Evolutionary conservation across 1,284 basidiomycete genomes (phyloP), one percentile per base, ranked within the genome.

Genomic region (Ceratobasidium sp.): DNA sequence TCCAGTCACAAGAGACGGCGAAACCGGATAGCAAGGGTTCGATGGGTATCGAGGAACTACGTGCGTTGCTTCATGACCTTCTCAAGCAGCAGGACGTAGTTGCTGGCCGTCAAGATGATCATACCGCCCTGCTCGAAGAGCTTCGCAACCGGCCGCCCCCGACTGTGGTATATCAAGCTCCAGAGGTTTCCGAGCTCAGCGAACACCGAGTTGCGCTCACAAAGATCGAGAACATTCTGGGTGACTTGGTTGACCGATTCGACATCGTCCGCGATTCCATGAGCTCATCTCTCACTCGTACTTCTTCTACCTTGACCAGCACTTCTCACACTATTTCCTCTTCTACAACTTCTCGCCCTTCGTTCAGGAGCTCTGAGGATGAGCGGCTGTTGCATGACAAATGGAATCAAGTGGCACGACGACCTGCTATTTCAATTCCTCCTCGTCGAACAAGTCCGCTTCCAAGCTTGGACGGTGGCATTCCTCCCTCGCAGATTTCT

Each of bases 121-220:
- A 65, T n/a, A 54, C 45, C 23, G 73, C 61, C n/a, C 26, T 75
- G 1, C 37, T 65, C 15, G 56, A 75, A 26, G 73, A 75, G 51
- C 35, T 75, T 23, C 60, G 51, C 11, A 39, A 51, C 13, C 31
- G 73, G 11, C 73, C 73, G 5, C 73, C 61, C 10, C 60, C 73
- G 20, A 75, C 71, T 17, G 71, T 75, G 11, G 73, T 75, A 20
- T 75, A 75, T n/a, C 73, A 75, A 39, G 73, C 73, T 45, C 73
- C 73, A 10, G 73, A 75, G 11, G n/a, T 75, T 28, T 53, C 61
- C 35, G 73, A 75, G 51, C 33, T 75, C 15, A 53, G 39, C 33
- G 73, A 75, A 20, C 73, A 75, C 20, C 61, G 73, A 26, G 51
- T 65, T 15, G 73, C 61, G 31, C 73, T 75, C 1, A 75, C 73